Evolutionary conservation across 352 stramenopile genomes (phyloP), one percentile per base, ranked within the genome.

Genomic region (Phytophthora sansomeana): DNA sequence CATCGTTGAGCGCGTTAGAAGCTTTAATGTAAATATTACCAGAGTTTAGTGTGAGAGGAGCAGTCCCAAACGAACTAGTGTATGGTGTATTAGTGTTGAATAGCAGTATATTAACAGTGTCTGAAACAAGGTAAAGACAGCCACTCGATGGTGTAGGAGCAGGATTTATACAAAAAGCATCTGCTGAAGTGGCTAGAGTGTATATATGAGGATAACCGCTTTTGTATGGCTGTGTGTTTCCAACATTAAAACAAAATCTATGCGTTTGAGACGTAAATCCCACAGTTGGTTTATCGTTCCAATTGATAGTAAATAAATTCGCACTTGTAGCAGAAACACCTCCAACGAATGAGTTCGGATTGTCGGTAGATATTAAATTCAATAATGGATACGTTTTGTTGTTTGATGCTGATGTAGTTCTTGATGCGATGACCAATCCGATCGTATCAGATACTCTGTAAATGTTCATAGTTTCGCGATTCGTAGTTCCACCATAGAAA

Each of bases 221-320:
- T 39, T 65, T 66, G 21, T 60, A 71, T 16, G 63, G 53, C 24
- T 58, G 41, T 42, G 48, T 42, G 55, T 53, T 60, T 13, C 63
- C 63, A 50, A 71, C n/a, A 55, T 71, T 49, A 32, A 66, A 71
- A 43, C 62, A 62, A 58, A 65, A 63, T 48, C 54, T 4, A 57
- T 70, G 62, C 28, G 52, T 70, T 33, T 71, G 63, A 48, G 30
- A 58, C 13, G 52, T 69, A 16, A 69, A 58, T 14, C 53, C 61
- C 21, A 58, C 26, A 26, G 44, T 28, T 35, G 44, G 46, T 24
- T 69, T 63, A 26, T 63, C 61, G 35, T 69, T 63, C 51, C 51
- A 63, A 47, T 42, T 53, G 6, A 63, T 63, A 41, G 38, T 51
- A 2, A 69, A 63, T 39, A 69, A 46, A 63, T 63, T 44, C 7